A percentile compares a stretch with the other conserved stretches of the same genome.
Evolutionary conservation across 192 early-diverging fungal species (phyloP).

Genomic region (Rhizoclosmatium sp.): DNA sequence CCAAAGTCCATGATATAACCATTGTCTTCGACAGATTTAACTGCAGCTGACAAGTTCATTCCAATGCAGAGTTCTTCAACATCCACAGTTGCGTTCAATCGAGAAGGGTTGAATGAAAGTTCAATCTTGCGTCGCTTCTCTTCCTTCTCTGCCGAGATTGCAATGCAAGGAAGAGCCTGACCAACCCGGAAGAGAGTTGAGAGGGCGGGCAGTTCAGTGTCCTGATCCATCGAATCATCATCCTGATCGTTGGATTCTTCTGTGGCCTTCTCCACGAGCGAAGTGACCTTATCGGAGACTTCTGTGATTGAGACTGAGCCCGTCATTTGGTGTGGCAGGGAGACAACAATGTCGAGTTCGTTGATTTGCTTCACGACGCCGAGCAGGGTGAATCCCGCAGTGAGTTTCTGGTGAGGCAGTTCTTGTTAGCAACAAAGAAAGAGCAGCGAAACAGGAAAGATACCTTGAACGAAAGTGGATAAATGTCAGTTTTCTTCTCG

Average conservation of each 20-base stretch:
- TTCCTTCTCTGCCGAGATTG: constrained; percentile 57
- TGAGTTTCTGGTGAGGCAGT: constrained; percentile 15
- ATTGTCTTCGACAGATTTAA: constrained; percentile 90
- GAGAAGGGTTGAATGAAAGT: constrained; percentile 79
- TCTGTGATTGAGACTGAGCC: constrained; percentile 89
- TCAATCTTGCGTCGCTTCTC: constrained; percentile 66
- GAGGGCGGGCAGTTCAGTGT: constrained; percentile 69
- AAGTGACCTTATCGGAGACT: constrained; percentile 77
- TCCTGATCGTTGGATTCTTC: constrained; percentile 64
- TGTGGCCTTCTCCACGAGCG: constrained; percentile 73
- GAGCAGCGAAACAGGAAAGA: not conserved
- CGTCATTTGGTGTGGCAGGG: constrained; percentile 84
- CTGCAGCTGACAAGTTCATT: constrained; percentile 48
- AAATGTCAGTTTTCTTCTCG: constrained; percentile 32
- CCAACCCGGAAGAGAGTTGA: constrained; percentile 77
- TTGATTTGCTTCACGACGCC: constrained; percentile 83
- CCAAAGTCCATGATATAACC: constrained; percentile 87
- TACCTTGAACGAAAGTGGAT: constrained; percentile 69
- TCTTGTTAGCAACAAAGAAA: not conserved
- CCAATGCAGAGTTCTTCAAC: constrained; percentile 74
- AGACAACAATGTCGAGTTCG: constrained; percentile 81
- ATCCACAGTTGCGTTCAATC: constrained; percentile 74
- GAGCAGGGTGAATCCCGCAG: constrained; percentile 64
- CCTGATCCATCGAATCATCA: constrained; percentile 52
- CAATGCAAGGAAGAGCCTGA: constrained; percentile 80